Percentiles rank a stretch among this genome's conserved stretches.
Evolutionary conservation across 148 eudicot species (phyloP).

Genomic region (Rhododendron molle): DNA sequence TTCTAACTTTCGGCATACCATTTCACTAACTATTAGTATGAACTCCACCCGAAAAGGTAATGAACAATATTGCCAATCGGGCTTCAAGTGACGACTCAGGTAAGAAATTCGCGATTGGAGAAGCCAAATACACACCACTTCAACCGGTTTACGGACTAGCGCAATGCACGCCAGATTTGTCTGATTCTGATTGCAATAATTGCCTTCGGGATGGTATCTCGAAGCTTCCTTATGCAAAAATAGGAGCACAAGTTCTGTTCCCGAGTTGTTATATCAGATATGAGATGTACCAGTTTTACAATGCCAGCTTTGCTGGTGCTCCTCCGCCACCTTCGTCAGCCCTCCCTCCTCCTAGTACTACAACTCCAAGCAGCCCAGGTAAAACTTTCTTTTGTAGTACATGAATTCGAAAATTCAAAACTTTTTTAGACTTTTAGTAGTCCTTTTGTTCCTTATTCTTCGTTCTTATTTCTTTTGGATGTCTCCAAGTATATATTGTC

Average conservation of each 20-base stretch:
- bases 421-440: too few relatives aligned
- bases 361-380: background rate
- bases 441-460: background rate
- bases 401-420: background rate
- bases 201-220: conserved; percentile 15
- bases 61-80: background rate
- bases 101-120: conserved; percentile 18
- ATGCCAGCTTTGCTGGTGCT: background rate
- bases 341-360: background rate
- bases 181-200: conserved; percentile 5
- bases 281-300: background rate
- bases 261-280: background rate
- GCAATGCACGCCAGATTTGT: conserved; percentile 39
- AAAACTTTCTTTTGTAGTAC: background rate
- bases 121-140: conserved; percentile 6
- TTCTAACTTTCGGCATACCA: background rate
- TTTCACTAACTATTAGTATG: background rate
- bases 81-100: background rate
- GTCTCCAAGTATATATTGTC: background rate
- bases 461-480: too few relatives aligned
- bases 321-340: background rate
- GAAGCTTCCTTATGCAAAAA: background rate
- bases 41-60: background rate
- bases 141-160: conserved; percentile 18
- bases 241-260: background rate